Percentiles rank a stretch among this genome's conserved stretches.
Evolutionary conservation across 2,329 filamentous ascomycete genomes (phyloP).

Genomic region (Lasiodiplodia sp.): DNA sequence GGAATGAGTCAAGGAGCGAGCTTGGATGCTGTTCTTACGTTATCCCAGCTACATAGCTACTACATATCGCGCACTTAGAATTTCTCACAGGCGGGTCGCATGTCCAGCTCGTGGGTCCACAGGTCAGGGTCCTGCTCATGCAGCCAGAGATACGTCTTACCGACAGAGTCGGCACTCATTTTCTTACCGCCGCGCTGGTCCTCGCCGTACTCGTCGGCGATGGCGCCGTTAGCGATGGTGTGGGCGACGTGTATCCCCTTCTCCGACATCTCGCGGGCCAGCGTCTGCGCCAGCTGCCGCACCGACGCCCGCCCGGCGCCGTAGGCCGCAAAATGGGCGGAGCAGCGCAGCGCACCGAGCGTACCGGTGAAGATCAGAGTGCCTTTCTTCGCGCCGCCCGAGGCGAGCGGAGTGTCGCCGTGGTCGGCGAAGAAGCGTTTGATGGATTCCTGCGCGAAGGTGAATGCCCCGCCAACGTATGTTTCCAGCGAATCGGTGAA

Average conservation of each 20-base stretch:
- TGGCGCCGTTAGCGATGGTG: conserved; percentile 63
- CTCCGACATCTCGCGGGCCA: conserved; percentile 64
- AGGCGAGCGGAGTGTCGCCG: conserved; percentile 54
- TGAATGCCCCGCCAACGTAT: conserved; percentile 64
- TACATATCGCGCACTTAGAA: conserved; percentile 41
- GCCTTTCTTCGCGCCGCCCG: conserved; percentile 61
- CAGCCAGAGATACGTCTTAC: conserved; percentile 63
- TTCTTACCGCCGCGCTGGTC: conserved; percentile 59
- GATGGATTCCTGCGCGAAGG: conserved; percentile 62
- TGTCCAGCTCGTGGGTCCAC: conserved; percentile 62
- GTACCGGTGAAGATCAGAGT: conserved; percentile 66
- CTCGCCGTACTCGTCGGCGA: conserved; percentile 59
- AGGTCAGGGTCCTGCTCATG: conserved; percentile 57
- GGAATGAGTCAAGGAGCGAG: neutral
- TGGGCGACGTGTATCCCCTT: conserved; percentile 67
- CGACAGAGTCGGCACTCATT: conserved; percentile 66
- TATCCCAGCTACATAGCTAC: neutral
- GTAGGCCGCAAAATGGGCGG: conserved; percentile 62
- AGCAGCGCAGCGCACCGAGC: conserved; percentile 61
- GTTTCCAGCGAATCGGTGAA: conserved; percentile 55
- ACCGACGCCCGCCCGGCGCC: conserved; percentile 56
- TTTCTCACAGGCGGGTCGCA: conserved; percentile 59
- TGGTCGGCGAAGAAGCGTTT: conserved; percentile 62
- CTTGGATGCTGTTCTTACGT: neutral
- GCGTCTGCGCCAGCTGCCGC: conserved; percentile 62